Evolutionary conservation across 441 rosid genomes (phyloP), one percentile per base, ranked within the genome.

Genomic region (Gossypium schwendimanii): DNA sequence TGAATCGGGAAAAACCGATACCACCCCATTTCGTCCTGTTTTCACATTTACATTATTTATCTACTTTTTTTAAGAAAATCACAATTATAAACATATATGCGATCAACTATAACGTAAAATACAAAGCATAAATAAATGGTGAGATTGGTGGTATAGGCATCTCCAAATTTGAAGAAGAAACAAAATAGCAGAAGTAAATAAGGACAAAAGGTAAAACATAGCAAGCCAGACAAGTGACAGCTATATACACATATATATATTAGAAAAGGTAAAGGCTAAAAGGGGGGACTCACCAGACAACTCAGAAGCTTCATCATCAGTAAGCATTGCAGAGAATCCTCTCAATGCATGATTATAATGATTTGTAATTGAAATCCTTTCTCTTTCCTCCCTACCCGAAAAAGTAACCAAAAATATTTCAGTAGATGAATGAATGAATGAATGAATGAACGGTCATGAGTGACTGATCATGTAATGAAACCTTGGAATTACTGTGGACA

Each of bases 301-400:
- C 6, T 54, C 49, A 67, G 93, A 87, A 60, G 96, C 96, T 85
- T 92, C 94, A 54, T 71, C 73, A 47, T 83, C 76, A 0, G 92
- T 92, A 20, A 90, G 97, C 88, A 87, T 77, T 73, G 91, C 94
- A 41, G 94, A 89, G 86, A 92, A 92, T 12, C 97, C 96, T 63
- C 75, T 86, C 52, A 92, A 89, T 62, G 92, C 89, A 81, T 89
- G 89, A 45, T 62, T 58, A 62, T 90, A 90, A 66, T 84, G 91
- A 75, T 83, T 91, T 74, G 83, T 74, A 57, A 84, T 63, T 41
- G 78, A 65, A 73, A 74, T 76, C 76, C 85, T 85, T 50, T 81
- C 84, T 64, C 73, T 80, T 65, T 83, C 86, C 66, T 78, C 69
- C 31, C 93, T 90, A 83, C 70, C n/a, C n/a, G 55, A 45, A 23